These are phyloP conservation scores for Trametes sanguinea DNA, from an alignment of 768 basidiomycete species.

Conservation along the genomic window DNA sequence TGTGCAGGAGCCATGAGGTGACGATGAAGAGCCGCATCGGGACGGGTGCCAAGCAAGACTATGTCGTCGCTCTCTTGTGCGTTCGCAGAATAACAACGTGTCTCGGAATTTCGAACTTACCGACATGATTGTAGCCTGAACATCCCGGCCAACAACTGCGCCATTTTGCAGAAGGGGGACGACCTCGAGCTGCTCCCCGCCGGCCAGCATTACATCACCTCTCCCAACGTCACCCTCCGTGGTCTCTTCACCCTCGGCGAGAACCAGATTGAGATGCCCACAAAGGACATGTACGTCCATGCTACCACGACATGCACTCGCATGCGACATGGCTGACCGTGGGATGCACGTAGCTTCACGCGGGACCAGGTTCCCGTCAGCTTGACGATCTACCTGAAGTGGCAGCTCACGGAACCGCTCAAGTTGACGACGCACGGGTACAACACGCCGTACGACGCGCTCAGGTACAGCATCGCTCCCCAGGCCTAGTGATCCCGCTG, in stretches of 20 bases:
- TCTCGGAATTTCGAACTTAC: too few relatives aligned
- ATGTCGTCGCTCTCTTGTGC: conserved; percentile 78
- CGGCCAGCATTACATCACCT: conserved; percentile 83
- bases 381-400: conserved; percentile 83
- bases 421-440: conserved; percentile 83
- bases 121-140: conserved; percentile 52
- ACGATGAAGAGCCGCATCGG: conserved; percentile 67
- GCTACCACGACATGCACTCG: neutral
- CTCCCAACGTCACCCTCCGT: conserved; percentile 79
- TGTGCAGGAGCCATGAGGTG: conserved; percentile 64
- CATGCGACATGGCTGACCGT: neutral
- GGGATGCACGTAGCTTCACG: conserved; percentile 56
- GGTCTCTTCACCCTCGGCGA: conserved; percentile 81
- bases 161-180: conserved; percentile 79
- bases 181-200: conserved; percentile 77
- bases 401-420: conserved; percentile 57
- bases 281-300: conserved; percentile 73
- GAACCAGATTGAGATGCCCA: conserved; percentile 85
- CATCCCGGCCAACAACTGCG: conserved; percentile 86
- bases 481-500: neutral
- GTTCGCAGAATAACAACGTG: conserved; percentile 23
- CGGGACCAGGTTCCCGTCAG: conserved; percentile 86
- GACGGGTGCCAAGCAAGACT: conserved; percentile 51
- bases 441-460: conserved; percentile 77
- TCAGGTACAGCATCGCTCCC: conserved; percentile 34